Conservation (phyloP, 2,329 filamentous ascomycete genomes). For the Aureobasidium pullulans region DNA sequence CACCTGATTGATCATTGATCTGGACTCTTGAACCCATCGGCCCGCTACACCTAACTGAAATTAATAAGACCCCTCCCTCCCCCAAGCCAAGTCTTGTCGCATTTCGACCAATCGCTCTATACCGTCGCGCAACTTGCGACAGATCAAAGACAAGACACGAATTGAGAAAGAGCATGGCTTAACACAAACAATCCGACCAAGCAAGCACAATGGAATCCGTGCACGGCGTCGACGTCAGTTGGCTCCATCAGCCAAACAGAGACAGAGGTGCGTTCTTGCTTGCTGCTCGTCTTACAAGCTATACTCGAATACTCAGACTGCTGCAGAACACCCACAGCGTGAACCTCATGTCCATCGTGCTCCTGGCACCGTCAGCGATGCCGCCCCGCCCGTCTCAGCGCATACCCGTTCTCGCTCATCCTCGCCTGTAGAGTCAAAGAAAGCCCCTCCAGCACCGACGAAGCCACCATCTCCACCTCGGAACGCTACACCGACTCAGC, state of each 20-base stretch:
- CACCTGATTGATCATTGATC: neutral
- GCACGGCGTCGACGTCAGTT: constrained; percentile 79
- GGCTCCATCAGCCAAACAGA: constrained; percentile 68
- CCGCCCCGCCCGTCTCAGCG: constrained; percentile 29
- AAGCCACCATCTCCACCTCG: neutral
- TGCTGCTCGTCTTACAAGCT: constrained; percentile 17
- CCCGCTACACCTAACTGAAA: constrained; percentile 5
- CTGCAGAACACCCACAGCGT: constrained; percentile 29
- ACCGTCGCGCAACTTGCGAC: neutral
- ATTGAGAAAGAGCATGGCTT: constrained; percentile 9
- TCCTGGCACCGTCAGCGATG: constrained; percentile 28
- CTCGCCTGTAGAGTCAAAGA: constrained; percentile 10
- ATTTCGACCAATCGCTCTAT: neutral
- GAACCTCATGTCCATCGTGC: constrained; percentile 27
- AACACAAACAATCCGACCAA: neutral
- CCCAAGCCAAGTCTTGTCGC: neutral
- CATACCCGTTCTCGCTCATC: constrained; percentile 24
- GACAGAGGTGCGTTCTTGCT: constrained; percentile 57
- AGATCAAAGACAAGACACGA: neutral
- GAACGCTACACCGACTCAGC: neutral
- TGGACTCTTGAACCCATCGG: neutral
- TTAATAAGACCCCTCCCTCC: neutral
- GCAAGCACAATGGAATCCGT: constrained; percentile 30
- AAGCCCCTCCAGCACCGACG: neutral
- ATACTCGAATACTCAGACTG: constrained; percentile 9